phyloP scores from a whole-genome alignment of 2,329 filamentous ascomycete genomes.

The Taxawa tesnikishii region DNA sequence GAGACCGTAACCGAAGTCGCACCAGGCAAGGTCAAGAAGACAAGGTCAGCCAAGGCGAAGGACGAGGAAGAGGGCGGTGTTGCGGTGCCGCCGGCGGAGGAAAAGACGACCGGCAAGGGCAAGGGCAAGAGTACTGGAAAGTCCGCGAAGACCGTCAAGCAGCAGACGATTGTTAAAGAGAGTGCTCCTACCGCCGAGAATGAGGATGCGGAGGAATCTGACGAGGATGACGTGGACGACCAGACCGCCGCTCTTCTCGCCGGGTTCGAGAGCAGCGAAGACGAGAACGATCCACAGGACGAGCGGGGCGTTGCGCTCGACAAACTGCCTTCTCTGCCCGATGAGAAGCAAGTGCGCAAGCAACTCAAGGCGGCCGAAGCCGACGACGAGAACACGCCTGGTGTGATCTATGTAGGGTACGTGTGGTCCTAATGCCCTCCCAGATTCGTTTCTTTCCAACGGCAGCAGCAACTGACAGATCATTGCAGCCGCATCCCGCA shows the following conservation, averaged over 20 bases:
- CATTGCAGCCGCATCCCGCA: constrained; percentile 58
- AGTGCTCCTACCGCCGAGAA: constrained; percentile 8
- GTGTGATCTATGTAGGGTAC: constrained; percentile 74
- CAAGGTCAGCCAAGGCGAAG: constrained; percentile 1
- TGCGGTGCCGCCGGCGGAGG: constrained; percentile 1
- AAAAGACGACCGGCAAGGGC: constrained; percentile 3
- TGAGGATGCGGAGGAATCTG: constrained; percentile 20
- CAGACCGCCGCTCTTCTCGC: constrained; percentile 39
- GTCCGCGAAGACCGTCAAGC: constrained; percentile 9
- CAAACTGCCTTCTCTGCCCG: constrained; percentile 20
- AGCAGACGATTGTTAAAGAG: constrained; percentile 8
- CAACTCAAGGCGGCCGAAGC: constrained; percentile 38
- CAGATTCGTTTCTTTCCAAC: constrained; percentile 4
- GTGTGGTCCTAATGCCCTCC: constrained; percentile 10
- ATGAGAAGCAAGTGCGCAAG: constrained; percentile 20
- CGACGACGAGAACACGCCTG: constrained; percentile 45
- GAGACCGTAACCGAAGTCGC: constrained; percentile 5
- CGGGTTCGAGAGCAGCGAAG: constrained; percentile 36
- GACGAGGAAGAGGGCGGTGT: constrained; percentile 3
- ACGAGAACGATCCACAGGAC: constrained; percentile 25
- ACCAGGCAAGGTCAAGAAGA: constrained; percentile 5
- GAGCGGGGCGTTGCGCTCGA: constrained; percentile 25
- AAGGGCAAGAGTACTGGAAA: constrained; percentile 7
- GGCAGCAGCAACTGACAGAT: constrained; percentile 16
- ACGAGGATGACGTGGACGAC: constrained; percentile 24